These are phyloP conservation scores for Penicillium brasilianum DNA, from an alignment of 2,329 filamentous ascomycete species.

Conservation along the genomic window DNA sequence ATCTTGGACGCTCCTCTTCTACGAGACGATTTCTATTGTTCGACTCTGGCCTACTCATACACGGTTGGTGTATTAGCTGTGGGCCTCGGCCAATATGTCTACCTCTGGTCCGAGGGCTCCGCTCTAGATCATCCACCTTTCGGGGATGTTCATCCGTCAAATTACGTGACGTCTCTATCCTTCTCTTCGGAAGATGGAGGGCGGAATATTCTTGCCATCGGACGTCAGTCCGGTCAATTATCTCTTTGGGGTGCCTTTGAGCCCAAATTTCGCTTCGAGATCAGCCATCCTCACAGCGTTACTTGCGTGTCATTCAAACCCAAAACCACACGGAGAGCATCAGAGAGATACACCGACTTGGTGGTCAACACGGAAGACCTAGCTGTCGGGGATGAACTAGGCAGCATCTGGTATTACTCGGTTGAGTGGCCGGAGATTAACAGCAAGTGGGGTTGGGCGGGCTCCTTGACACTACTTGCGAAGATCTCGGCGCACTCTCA, in stretches of 20 bases:
- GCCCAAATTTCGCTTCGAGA: conserved; percentile 71
- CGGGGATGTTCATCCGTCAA: conserved; percentile 54
- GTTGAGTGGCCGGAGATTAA: conserved; percentile 74
- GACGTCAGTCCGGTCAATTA: conserved; percentile 76
- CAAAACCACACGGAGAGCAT: conserved; percentile 56
- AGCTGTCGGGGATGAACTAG: conserved; percentile 81
- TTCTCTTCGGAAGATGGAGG: conserved; percentile 82
- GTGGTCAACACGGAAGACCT: conserved; percentile 77
- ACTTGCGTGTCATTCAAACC: conserved; percentile 85
- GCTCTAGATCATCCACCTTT: conserved; percentile 67
- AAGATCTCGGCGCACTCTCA: conserved; percentile 80
- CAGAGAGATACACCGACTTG: conserved; percentile 53
- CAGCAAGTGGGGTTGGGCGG: conserved; percentile 73
- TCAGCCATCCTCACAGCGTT: conserved; percentile 72
- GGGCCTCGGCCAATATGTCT: conserved; percentile 77
- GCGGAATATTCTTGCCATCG: conserved; percentile 82
- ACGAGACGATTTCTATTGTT: conserved; percentile 96
- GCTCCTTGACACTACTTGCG: conserved; percentile 76
- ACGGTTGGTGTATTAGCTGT: conserved; percentile 79
- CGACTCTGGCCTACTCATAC: conserved; percentile 81
- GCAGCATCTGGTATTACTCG: conserved; percentile 84
- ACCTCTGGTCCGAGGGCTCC: conserved; percentile 81
- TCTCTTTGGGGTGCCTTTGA: conserved; percentile 76
- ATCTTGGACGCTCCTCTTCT: conserved; percentile 86
- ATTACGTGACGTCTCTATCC: conserved; percentile 78